Base-by-base conservation (phyloP, 176 grass and related monocot genomes). In the Tuctoria greenei region DNA sequence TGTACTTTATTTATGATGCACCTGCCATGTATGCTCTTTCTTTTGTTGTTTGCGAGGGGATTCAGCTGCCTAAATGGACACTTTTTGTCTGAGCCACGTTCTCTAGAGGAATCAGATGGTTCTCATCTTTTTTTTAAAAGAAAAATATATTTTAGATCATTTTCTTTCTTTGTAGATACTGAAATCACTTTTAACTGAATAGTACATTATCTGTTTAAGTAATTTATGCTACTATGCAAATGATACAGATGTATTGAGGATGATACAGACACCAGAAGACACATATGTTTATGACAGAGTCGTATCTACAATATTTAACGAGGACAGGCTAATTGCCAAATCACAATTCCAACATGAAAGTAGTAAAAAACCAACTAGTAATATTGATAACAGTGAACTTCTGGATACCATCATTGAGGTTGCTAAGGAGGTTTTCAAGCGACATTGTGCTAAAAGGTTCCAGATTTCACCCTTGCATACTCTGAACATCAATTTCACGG, bases 361-460 rank as follows among this genome's bases (percentile, higher is more conserved):
- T 72, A 72, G 67, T 70, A 82, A 78, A 66, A 92, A 88, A 69
- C 71, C 81, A 40, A 92, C 52, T 47, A 38, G 16, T 79, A 84
- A 72, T 73, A 86, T 67, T 78, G 83, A 83, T 68, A 90, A 93
- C 69, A 85, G 84, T 89, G 95, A 93, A 72, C 73, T 93, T 76
- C 76, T 81, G 67, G 91, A 97, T 76, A 81, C 67, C 10, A 83
- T 97, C 46, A 81, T 91, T 76, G 95, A 93, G 75, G 81, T 91
- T 77, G 85, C 91, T 82, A 97, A 97, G 82, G 95, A 97, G 75
- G 82, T 97, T 55, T 97, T 97, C 89, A 97, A 88, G 68, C 56
- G 72, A 64, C 91, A 93, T 86, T 97, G 95, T 79, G 91, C 91
- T 77, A 97, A 97, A 90, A 90, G 91, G 84, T 87, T 89, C 79